A percentile compares a stretch with the other conserved stretches of the same genome.
These are phyloP conservation scores for Aspergillus saccharolyticus DNA, from an alignment of 495 filamentous ascomycete genomes.

Conservation along the genomic window DNA sequence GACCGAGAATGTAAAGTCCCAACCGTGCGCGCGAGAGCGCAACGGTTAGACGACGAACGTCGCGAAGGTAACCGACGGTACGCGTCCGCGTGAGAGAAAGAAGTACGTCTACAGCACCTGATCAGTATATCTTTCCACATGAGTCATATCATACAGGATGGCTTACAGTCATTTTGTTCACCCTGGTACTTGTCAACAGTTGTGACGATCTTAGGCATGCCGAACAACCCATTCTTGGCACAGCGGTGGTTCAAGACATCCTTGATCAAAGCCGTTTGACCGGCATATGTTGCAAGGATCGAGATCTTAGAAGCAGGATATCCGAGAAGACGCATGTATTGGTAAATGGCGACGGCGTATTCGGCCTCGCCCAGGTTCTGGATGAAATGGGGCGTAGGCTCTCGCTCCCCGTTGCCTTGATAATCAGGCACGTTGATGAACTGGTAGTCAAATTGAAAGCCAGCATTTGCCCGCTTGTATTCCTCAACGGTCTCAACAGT, in stretches of 20 bases:
- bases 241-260: constrained; percentile 89
- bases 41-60: constrained; percentile 89
- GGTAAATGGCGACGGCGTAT: constrained; percentile 90
- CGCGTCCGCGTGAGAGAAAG: constrained; percentile 86
- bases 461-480: constrained; percentile 81
- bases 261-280: constrained; percentile 84
- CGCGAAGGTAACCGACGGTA: constrained; percentile 86
- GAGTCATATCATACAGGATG: constrained; percentile 6
- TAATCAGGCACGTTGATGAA: constrained; percentile 96
- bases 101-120: constrained; percentile 64
- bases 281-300: constrained; percentile 90
- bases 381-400: constrained; percentile 93
- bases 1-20: constrained; percentile 89
- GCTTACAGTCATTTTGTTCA: constrained; percentile 97
- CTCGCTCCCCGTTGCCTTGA: constrained; percentile 81
- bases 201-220: constrained; percentile 81
- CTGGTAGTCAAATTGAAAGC: constrained; percentile 90
- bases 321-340: constrained; percentile 95
- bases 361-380: constrained; percentile 97
- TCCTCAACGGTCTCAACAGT: constrained; percentile 60
- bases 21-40: constrained; percentile 92
- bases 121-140: constrained; percentile 19
- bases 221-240: constrained; percentile 76
- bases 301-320: constrained; percentile 90
- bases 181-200: constrained; percentile 99